Evolutionary conservation across 768 basidiomycete species (phyloP).

Genomic region (Auriscalpium vulgare): DNA sequence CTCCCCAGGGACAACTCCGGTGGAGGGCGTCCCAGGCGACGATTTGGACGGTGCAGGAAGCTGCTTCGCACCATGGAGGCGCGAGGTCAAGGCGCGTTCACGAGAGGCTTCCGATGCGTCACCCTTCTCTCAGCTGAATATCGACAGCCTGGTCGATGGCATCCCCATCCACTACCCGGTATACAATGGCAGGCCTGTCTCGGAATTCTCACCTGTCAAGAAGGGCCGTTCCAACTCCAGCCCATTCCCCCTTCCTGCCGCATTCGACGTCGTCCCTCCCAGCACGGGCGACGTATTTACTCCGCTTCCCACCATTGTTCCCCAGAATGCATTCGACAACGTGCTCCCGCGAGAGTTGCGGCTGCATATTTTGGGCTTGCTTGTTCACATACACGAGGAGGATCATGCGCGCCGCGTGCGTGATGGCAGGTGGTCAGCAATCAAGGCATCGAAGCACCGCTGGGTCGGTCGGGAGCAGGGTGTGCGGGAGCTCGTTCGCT

Average conservation of each 20-base stretch:
- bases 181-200: constrained; percentile 11
- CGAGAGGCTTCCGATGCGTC: constrained; percentile 17
- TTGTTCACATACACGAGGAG: constrained; percentile 51
- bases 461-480: constrained; percentile 77
- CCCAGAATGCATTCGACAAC: constrained; percentile 55
- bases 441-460: constrained; percentile 52
- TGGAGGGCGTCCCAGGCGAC: neutral
- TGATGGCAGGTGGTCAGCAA: constrained; percentile 50
- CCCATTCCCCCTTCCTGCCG: constrained; percentile 40
- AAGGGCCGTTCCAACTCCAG: constrained; percentile 60
- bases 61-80: constrained; percentile 38
- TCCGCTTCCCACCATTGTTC: constrained; percentile 39
- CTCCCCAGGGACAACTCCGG: neutral
- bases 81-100: constrained; percentile 24
- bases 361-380: constrained; percentile 45
- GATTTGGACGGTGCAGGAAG: constrained; percentile 22
- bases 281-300: constrained; percentile 41
- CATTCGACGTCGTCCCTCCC: constrained; percentile 48
- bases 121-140: constrained; percentile 5
- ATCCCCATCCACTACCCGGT: constrained; percentile 12
- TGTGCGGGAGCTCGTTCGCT: constrained; percentile 65
- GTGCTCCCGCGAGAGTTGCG: constrained; percentile 65
- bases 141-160: constrained; percentile 4
- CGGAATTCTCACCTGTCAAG: constrained; percentile 24
- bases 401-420: constrained; percentile 42